Percentiles rank a stretch among this genome's conserved stretches.
phyloP scores from a whole-genome alignment of 495 filamentous ascomycete species.

The Penicillium alfredii region DNA sequence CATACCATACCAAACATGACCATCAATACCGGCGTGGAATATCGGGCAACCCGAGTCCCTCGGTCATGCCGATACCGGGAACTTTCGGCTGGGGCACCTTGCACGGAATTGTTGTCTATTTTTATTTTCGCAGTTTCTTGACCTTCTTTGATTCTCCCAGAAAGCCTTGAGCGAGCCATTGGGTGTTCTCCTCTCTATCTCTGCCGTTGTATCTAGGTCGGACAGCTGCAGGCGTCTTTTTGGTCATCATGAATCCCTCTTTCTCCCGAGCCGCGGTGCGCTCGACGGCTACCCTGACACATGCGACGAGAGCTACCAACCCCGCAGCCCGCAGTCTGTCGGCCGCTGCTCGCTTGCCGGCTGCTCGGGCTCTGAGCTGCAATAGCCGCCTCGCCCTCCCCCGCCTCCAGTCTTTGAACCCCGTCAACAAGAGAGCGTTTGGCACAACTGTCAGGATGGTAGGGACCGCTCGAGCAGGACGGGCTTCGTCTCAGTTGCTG shows the following conservation, averaged over 20 bases:
- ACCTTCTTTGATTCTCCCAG: constrained; percentile 7
- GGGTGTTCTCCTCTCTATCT: constrained; percentile 9
- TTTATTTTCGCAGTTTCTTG: constrained; percentile 11
- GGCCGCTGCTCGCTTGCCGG: constrained; percentile 23
- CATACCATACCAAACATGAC: constrained; percentile 17
- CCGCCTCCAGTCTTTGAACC: constrained; percentile 38
- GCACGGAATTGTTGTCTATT: constrained; percentile 16
- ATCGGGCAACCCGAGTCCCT: constrained; percentile 4
- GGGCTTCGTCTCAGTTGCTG: constrained; percentile 6
- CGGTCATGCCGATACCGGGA: constrained; percentile 34
- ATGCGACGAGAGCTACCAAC: constrained; percentile 34
- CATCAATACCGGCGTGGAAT: constrained; percentile 6
- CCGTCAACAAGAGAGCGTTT: constrained; percentile 37
- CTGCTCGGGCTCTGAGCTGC: too few species aligned
- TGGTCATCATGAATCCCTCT: constrained; percentile 21
- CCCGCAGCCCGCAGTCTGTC: constrained; percentile 35
- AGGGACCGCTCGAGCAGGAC: constrained; percentile 7
- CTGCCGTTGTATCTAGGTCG: too few species aligned
- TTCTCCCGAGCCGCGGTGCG: constrained; percentile 42
- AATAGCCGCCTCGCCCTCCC: constrained; percentile 29
- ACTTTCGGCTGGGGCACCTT: constrained; percentile 32
- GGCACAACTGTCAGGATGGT: constrained; percentile 43
- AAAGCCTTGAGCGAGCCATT: constrained; percentile 8
- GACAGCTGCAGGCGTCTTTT: constrained; percentile 3
- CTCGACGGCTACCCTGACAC: constrained; percentile 39